Base-by-base conservation (phyloP, 176 grass and related monocot genomes). In the Rhynchospora tenuis region DNA sequence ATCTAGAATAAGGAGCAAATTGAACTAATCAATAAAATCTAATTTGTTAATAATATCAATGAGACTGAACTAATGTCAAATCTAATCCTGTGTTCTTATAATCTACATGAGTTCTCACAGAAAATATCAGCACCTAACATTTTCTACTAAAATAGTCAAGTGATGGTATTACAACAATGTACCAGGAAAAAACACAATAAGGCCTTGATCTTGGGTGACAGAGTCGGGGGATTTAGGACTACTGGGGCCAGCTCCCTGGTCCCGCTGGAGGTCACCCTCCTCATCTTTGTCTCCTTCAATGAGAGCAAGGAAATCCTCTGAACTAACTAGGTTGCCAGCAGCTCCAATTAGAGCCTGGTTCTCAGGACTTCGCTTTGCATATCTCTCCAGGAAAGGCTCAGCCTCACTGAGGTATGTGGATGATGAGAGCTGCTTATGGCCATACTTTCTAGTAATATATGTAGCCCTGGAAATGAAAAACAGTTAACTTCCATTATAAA, bases 111-210 rank as follows among this genome's bases (percentile, higher is more conserved):
- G 50, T 24, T 76, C 55, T 1, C 24, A 56, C 19, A 77, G 24
- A 56, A 77, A 55, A 54, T 77, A 77, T 10, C 14, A 9, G 50
- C 48, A 77, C 50, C 48, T 9, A 56, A 77, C 6, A 45, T 2
- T 71, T 43, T 15, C 48, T 31, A 48, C 48, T 77, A 56, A 77
- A 77, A 77, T 56, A 77, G 55, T 74, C 47, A 73, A 50, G 47
- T 52, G 71, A 52, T 12, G 19, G 47, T 74, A 16, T 9, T 74
- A 55, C 17, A 29, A 55, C 54, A 77, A 17, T 72, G 84, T 95
- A 98, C 95, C 95, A 4, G 92, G 95, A 84, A 98, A 98, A 85
- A 98, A 98, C 52, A 98, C 91, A 54, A 98, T 88, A 82, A 98
- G 90, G 63, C 95, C 95, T 67, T 91, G 89, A 62, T 87, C 85